Evolutionary conservation across 164 flowering plant genomes (phyloP).

Genomic region (Annona squamosa): DNA sequence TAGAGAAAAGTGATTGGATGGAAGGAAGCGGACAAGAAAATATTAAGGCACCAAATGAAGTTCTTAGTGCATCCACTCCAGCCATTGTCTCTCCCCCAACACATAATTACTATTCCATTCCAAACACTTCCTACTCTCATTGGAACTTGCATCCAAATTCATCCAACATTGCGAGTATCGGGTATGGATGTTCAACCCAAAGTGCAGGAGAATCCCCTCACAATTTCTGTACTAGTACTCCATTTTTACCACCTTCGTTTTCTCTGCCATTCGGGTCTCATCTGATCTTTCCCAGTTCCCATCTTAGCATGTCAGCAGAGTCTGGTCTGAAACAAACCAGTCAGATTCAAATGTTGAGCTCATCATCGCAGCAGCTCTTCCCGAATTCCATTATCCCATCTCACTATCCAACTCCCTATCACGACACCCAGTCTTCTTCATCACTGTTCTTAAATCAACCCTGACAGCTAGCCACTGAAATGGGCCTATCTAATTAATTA

Average conservation of each 20-base stretch:
- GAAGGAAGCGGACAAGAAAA: slow-evolving; percentile 24
- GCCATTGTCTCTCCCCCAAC: slow-evolving; percentile 25
- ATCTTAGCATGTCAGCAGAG: slow-evolving; percentile 18
- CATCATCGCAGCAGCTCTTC: slow-evolving; percentile 25
- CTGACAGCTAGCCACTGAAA: slow-evolving; percentile 6
- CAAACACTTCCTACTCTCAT: slow-evolving; percentile 35
- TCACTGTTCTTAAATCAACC: slow-evolving; percentile 20
- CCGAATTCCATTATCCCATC: slow-evolving; percentile 25
- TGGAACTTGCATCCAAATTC: slow-evolving; percentile 40
- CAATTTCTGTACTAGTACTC: slow-evolving; percentile 18
- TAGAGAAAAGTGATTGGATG: slow-evolving; percentile 23
- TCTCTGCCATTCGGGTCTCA: slow-evolving; percentile 37
- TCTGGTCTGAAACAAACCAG: slow-evolving; percentile 36
- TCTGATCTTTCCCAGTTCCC: slow-evolving; percentile 26
- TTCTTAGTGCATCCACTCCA: slow-evolving; percentile 17
- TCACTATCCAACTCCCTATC: slow-evolving; percentile 24
- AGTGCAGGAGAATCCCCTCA: slow-evolving; percentile 25
- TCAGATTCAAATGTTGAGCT: slow-evolving; percentile 39
- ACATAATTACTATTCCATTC: slow-evolving; percentile 23
- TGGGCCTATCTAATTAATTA: background rate
- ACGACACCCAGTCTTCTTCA: slow-evolving; percentile 34
- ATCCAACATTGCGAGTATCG: slow-evolving; percentile 13
- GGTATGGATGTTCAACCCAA: slow-evolving; percentile 28
- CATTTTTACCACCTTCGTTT: slow-evolving; percentile 23
- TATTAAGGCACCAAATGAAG: slow-evolving; percentile 14